A percentile compares a stretch with the other conserved stretches of the same genome.
Conservation (phyloP, 768 basidiomycete species). For the Dentipellis sp. region DNA sequence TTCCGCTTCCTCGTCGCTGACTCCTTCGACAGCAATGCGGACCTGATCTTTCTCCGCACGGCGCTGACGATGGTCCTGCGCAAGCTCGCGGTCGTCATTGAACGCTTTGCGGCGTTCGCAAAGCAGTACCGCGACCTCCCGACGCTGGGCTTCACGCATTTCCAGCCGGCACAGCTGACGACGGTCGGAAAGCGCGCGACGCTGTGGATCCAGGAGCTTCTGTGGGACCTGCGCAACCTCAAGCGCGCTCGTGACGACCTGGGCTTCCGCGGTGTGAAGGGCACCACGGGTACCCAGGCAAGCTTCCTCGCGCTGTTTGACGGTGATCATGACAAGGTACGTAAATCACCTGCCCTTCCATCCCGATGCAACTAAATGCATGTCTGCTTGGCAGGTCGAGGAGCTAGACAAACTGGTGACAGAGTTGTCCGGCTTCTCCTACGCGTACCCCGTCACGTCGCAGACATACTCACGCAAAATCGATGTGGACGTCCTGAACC, state of each 20-base stretch:
- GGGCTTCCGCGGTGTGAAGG: constrained; percentile 97
- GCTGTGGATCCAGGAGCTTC: constrained; percentile 94
- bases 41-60: constrained; percentile 91
- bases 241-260: constrained; percentile 84
- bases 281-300: constrained; percentile 98
- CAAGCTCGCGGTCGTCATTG: constrained; percentile 86
- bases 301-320: constrained; percentile 92
- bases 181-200: constrained; percentile 97
- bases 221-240: constrained; percentile 95
- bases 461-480: constrained; percentile 99
- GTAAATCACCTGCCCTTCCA: background rate
- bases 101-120: constrained; percentile 80
- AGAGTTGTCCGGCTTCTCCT: constrained; percentile 83
- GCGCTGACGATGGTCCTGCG: constrained; percentile 77
- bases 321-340: constrained; percentile 86
- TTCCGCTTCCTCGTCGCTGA: background rate
- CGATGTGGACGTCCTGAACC: constrained; percentile 85
- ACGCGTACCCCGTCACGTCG: constrained; percentile 95
- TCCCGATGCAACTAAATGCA: background rate
- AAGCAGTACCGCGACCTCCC: constrained; percentile 80
- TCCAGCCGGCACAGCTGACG: constrained; percentile 96
- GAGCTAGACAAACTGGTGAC: constrained; percentile 85
- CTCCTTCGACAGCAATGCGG: constrained; percentile 76
- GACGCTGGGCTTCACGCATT: constrained; percentile 96
- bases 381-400: constrained; percentile 51